phyloP scores from a whole-genome alignment of 1,284 basidiomycete species.

The Coriolopsis trogii region DNA sequence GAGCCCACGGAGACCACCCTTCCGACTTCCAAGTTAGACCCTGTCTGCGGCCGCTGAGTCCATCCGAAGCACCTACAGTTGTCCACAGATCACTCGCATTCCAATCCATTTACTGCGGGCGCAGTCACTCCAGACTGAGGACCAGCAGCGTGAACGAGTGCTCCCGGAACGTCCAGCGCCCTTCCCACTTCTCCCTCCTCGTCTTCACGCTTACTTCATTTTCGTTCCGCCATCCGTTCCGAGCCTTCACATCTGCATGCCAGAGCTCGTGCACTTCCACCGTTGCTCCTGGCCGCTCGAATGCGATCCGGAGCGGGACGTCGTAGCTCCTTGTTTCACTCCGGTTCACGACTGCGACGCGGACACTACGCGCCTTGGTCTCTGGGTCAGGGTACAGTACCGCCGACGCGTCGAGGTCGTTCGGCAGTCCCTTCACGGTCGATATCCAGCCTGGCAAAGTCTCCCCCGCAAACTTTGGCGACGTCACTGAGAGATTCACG shows the following conservation, averaged over 20 bases:
- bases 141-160: slow-evolving; percentile 47
- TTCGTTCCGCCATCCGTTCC: slow-evolving; percentile 44
- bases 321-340: slow-evolving; percentile 37
- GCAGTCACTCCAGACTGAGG: too few species aligned
- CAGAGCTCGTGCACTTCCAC: slow-evolving; percentile 51
- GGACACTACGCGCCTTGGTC: slow-evolving; percentile 37
- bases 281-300: slow-evolving; percentile 24
- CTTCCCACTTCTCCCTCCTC: slow-evolving; percentile 38
- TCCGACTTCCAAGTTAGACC: too few species aligned
- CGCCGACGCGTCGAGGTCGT: slow-evolving; percentile 51
- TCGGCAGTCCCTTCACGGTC: slow-evolving; percentile 40
- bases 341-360: slow-evolving; percentile 53
- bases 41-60: too few species aligned
- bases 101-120: background rate
- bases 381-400: slow-evolving; percentile 37
- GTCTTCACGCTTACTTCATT: slow-evolving; percentile 44
- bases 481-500: slow-evolving; percentile 44
- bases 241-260: slow-evolving; percentile 42
- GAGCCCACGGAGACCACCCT: too few species aligned
- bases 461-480: slow-evolving; percentile 45
- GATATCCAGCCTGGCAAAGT: slow-evolving; percentile 54
- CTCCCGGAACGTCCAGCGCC: slow-evolving; percentile 42
- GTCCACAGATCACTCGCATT: background rate
- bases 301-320: slow-evolving; percentile 44
- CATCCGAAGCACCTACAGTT: background rate